Evolutionary conservation across 2,329 filamentous ascomycete species (phyloP), one percentile per base, ranked within the genome.

Genomic region (Dothidotthia symphoricarpi): DNA sequence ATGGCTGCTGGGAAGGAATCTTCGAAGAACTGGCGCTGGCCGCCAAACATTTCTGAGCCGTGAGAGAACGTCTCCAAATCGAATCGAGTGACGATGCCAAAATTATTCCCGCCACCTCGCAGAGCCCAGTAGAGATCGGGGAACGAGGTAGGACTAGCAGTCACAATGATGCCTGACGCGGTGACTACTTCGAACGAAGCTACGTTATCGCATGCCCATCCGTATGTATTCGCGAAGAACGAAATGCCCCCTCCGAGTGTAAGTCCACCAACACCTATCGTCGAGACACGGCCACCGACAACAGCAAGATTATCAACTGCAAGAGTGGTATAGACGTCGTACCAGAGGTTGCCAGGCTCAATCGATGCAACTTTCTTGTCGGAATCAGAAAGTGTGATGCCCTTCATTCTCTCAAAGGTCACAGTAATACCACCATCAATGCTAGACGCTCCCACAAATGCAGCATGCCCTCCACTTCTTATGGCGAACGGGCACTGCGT

Each of bases 381-480:
- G 9, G 38, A 17, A 22, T 9, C 9, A 1, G 55, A 52, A 7
- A 64, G 36, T 2, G 31, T 31, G 3, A 68, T 54, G 4, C 48
- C 33, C 27, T 58, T 59, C 33, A 70, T 40, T 11, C 47, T 47
- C 15, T 59, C 58, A 24, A 75, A 57, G 37, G 68, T 69, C 32
- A 75, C 61, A 1, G 69, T 71, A 6, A 75, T 67, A 3, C 72
- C 72, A 19, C 56, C 54, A 1, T 63, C 50, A 12, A 71, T 68
- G 37, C 67, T 71, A 5, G 68, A 69, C 8, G 64, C 62, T 15
- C 70, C 70, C 0, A 61, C 54, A 39, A 65, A 63, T 3, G 61
- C 51, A 14, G 64, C 63, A 41, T 75, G 71, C 3, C 73, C 72
- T 24, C 72, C 71, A 31, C 68, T 66, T 38, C 68, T 71, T 3